Evolutionary conservation across 805 yeast genomes (phyloP).

Genomic region (Ogataea neopini): DNA sequence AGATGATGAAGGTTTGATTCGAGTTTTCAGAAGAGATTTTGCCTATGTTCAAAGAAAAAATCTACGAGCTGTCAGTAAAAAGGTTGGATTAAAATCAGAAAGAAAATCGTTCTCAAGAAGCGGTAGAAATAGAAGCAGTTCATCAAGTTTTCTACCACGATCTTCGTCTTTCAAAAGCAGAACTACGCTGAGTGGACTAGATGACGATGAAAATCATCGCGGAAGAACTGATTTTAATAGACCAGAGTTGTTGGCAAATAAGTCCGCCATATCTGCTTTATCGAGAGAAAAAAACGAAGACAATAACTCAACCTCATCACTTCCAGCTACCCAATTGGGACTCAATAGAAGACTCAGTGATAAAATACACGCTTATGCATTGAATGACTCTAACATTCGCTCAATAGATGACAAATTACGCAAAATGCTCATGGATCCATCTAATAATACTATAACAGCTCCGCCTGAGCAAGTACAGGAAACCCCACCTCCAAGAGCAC

Average conservation of each 20-base stretch:
- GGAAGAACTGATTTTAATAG: constrained; percentile 11
- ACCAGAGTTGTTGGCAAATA: constrained; percentile 5
- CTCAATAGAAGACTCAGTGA: constrained; percentile 1
- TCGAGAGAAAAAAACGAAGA: background rate
- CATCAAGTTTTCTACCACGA: constrained; percentile 14
- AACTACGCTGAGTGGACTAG: background rate
- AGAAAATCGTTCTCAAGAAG: constrained; percentile 17
- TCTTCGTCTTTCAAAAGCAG: constrained; percentile 5
- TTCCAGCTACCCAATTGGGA: background rate
- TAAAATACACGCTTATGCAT: constrained; percentile 1
- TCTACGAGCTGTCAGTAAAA: constrained; percentile 15
- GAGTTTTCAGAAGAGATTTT: constrained; percentile 80
- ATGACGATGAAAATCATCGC: constrained; percentile 14
- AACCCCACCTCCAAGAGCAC: no score
- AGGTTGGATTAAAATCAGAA: constrained; percentile 10
- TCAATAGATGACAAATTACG: constrained; percentile 15
- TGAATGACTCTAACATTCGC: constrained; percentile 15
- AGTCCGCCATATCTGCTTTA: background rate
- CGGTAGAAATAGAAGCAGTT: constrained; percentile 19
- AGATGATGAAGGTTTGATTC: constrained; percentile 69
- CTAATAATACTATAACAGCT: background rate
- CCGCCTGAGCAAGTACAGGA: background rate
- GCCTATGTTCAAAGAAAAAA: constrained; percentile 49
- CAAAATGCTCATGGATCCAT: constrained; percentile 6
- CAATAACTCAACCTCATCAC: background rate